Base-by-base conservation (phyloP, 495 filamentous ascomycete species). In the Sabuloglossum arenarium region DNA sequence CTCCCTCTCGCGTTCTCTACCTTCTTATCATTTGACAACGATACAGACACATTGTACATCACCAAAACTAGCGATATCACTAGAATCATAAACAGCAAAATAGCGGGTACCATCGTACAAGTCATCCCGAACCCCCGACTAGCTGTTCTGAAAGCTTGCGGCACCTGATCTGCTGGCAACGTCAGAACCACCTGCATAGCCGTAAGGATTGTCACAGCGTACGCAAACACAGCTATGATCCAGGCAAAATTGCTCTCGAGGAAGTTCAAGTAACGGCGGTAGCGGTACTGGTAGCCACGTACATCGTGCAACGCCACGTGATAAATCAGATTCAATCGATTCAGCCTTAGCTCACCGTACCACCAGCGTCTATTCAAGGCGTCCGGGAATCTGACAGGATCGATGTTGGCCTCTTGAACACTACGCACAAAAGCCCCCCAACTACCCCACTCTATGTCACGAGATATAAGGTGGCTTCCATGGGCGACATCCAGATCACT, bases 121-220 rank as follows among this genome's bases (percentile, higher is more conserved):
- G 39, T 5, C 4, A 43, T 4, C 3, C 39, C n/a, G 39, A 43
- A 43, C 1, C 39, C 59, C 63, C 49, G 63, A 61, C 14, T 63
- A 60, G 9, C 59, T 54, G 8, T 27, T 6, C 34, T 62, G 37
- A 29, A 69, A 62, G 23, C 1, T 14, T 46, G 39, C 23, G 23
- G 16, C 28, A 23, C 21, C 19, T 49, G 14, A 63, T 27, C 16
- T 23, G 28, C 1, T 12, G 37, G 8, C 64, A 63, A 4, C 56
- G 39, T 42, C 19, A 71, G 55, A 0, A 63, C 67, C 8, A 70
- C 64, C 49, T 71, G 69, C 66, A 71, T 65, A 0, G 64, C 66
- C 0, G 62, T 61, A 14, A 71, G 55, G 12, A 69, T 56, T 37
- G 66, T 49, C 3, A 60, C 58, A 11, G 69, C 29, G 55, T 68